Percentiles rank a stretch among this genome's conserved stretches.
These are phyloP conservation scores for Neodidymelliopsis sp. DNA, from an alignment of 2,329 filamentous ascomycete species.

Conservation along the genomic window DNA sequence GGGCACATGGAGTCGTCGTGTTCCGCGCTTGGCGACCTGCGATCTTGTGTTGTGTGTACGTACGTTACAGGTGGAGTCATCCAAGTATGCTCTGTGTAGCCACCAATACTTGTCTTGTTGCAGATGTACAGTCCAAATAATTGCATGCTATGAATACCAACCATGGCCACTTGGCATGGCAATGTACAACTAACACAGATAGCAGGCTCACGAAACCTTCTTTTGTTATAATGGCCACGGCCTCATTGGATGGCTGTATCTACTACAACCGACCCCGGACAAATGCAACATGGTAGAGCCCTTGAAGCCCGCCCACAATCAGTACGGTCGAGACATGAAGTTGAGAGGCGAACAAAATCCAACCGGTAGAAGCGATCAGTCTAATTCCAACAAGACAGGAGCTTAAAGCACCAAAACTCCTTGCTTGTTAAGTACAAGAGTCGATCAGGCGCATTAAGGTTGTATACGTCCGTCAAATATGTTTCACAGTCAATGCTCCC, in stretches of 20 bases:
- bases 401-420: neutral
- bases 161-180: slow-evolving; percentile 5
- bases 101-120: neutral
- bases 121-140: neutral
- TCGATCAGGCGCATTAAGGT: slow-evolving; percentile 4
- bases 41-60: slow-evolving; percentile 10
- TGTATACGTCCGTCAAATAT: neutral
- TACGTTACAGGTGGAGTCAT: slow-evolving; percentile 8
- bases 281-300: neutral
- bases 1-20: slow-evolving; percentile 17
- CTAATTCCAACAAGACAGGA: neutral
- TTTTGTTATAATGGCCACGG: neutral
- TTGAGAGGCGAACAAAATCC: too few relatives aligned
- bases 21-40: slow-evolving; percentile 34
- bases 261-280: neutral
- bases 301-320: neutral
- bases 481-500: slow-evolving; percentile 9
- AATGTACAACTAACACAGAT: neutral
- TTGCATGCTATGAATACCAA: neutral
- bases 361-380: neutral
- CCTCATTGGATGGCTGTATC: neutral
- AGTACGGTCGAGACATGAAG: neutral
- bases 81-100: neutral
- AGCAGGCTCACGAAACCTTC: neutral
- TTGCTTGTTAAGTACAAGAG: slow-evolving; percentile 30